Base-by-base conservation (phyloP, 352 stramenopile species). In the Pythium monospermum region DNA sequence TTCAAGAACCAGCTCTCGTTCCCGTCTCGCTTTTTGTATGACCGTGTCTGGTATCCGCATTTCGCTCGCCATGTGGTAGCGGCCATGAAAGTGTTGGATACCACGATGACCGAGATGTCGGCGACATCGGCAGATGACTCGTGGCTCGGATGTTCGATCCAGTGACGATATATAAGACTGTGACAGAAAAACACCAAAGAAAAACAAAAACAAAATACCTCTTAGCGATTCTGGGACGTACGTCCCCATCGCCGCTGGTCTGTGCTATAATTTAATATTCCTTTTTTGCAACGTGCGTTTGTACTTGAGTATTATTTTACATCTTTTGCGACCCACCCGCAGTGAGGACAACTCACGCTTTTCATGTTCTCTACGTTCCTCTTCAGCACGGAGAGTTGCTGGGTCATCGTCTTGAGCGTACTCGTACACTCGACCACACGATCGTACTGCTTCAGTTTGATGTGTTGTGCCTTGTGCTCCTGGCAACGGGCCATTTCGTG, bases 1-100 rank as follows among this genome's bases (percentile, higher is more conserved):
- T 85, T 84, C 57, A 81, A 75, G 51, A 77, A 85, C 42, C 77
- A 91, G 32, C 66, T 91, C 15, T 71, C 80, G 35, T 87, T 91
- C 45, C 83, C 75, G 0, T 73, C 75, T 8, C 69, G 80, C 36
- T 87, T 91, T 64, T 48, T 91, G 35, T 91, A 91, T 53, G 77
- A 87, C 32, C 80, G 83, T 25, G 73, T 88, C 30, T 91, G 80
- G 80, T 61, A 85, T 36, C 77, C 80, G 2, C 83, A 87, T 55
- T 91, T 83, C 52, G 62, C 74, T 18, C 66, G 64, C 36, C 68
- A 91, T 52, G 72, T 91, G 6, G 73, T 75, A 15, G 76, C 68
- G 12, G 74, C 72, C 21, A 91, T 91, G 80, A 89, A 84, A 46
- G 66, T 79, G 28, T 36, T 91, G 5, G 80, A 75, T 38, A 69